A percentile compares a stretch with the other conserved stretches of the same genome.
These are phyloP conservation scores for Alternaria postmessia DNA, from an alignment of 2,329 filamentous ascomycete genomes.

Conservation along the genomic window DNA sequence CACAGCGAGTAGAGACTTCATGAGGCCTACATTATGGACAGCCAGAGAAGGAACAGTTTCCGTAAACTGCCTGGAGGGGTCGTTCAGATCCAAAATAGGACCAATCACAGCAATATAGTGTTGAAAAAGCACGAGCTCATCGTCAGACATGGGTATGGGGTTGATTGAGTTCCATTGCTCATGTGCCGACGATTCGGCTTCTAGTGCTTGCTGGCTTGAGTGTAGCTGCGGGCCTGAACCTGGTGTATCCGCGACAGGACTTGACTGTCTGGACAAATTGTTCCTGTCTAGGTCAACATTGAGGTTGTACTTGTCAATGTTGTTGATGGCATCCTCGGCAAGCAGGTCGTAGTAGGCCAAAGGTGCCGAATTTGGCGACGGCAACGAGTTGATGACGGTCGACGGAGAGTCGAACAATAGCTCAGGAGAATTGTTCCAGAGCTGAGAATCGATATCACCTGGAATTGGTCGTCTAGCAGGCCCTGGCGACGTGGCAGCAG, in stretches of 20 bases:
- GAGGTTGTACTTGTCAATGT: constrained; percentile 43
- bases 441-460: constrained; percentile 30
- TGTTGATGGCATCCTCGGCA: constrained; percentile 54
- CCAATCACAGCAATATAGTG: constrained; percentile 51
- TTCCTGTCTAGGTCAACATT: constrained; percentile 43
- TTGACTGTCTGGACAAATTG: constrained; percentile 37
- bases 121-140: constrained; percentile 52
- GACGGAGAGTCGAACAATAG: constrained; percentile 44
- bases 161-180: constrained; percentile 39
- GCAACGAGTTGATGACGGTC: constrained; percentile 44
- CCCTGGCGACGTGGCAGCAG: constrained; percentile 25
- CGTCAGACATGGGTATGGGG: constrained; percentile 40
- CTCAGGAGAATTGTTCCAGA: constrained; percentile 40
- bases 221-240: constrained; percentile 24
- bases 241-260: constrained; percentile 29
- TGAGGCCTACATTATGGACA: constrained; percentile 63
- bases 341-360: constrained; percentile 60
- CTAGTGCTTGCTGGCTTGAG: constrained; percentile 9
- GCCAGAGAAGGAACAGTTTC: constrained; percentile 49
- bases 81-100: constrained; percentile 55
- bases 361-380: constrained; percentile 55
- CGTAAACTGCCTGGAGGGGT: constrained; percentile 51
- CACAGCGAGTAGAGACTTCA: constrained; percentile 66
- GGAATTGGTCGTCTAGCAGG: constrained; percentile 25
- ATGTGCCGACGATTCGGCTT: constrained; percentile 16